Evolutionary conservation across 1,284 basidiomycete species (phyloP), one percentile per base, ranked within the genome.

Genomic region (Jaminaea rosea): DNA sequence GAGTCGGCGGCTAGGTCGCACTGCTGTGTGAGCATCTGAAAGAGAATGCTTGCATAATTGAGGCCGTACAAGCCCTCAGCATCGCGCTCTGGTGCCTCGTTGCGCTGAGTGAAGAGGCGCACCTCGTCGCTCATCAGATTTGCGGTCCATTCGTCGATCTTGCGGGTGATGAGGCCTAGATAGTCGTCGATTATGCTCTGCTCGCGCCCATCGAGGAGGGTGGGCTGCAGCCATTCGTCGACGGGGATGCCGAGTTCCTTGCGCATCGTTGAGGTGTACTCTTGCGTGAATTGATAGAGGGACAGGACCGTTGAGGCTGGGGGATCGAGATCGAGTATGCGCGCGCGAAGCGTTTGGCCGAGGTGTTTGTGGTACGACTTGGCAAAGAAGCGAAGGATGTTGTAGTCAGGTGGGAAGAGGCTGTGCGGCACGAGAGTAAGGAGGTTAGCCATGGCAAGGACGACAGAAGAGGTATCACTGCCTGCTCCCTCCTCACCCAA

Each of bases 1-100:
- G 91, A 96, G 73, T 98, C 92, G 63, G 87, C 86, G 1, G 93
- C 91, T 15, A 92, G 81, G 69, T 98, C 94, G 59, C 92, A 81
- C 74, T 97, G 92, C 75, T 97, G 92, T 73, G 96, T 97, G 67
- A 98, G 86, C 85, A 74, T 93, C 76, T 94, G 87, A 80, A 97
- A 98, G 62, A 98, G 80, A 68, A 97, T 94, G 53, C 92, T 83
- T 13, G 91, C 86, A 26, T 90, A 90, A 69, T 96, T 87, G 66
- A 86, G 86, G 13, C 88, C 87, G 72, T 96, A 97, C 60, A 87
- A 79, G 6, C 89, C 89, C 58, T 97, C 91, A 41, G 82, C 81
- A 64, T 90, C 87, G 46, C 87, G 77, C 71, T 97, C 92, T 1
- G 92, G 94, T 23, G 88, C 87, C 60, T 86, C 83, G 47, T 84